Evolutionary conservation across 1,284 basidiomycete species (phyloP).

Genomic region (Ganoderma sinense): DNA sequence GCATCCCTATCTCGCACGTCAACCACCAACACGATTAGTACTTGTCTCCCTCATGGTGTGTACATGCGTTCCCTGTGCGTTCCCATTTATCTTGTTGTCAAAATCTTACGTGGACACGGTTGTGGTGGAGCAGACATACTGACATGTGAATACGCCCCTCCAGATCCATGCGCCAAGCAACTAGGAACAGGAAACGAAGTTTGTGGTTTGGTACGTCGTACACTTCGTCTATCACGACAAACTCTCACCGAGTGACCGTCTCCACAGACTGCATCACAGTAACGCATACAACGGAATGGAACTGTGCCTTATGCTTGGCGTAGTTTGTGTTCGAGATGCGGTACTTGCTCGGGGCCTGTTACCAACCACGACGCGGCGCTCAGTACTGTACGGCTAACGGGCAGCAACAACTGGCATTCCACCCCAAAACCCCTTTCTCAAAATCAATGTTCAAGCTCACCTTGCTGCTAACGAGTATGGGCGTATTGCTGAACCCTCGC

Average conservation of each 20-base stretch:
- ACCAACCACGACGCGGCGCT: neutral
- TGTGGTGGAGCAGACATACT: neutral
- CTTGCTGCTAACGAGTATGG: neutral
- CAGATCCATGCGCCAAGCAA: no score
- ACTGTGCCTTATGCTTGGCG: slow-evolving; percentile 5
- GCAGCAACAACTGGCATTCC: neutral
- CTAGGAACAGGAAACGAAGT: neutral
- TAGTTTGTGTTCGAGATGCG: slow-evolving; percentile 8
- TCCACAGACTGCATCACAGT: slow-evolving; percentile 4
- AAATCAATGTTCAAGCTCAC: neutral
- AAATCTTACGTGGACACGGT: neutral
- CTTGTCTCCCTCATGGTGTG: neutral
- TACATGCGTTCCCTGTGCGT: neutral
- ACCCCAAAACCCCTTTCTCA: neutral
- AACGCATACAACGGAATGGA: slow-evolving; percentile 1
- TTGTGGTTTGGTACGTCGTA: neutral
- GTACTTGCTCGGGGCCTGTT: slow-evolving; percentile 3
- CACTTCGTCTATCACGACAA: neutral
- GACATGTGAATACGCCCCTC: neutral
- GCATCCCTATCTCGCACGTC: neutral
- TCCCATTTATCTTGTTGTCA: neutral
- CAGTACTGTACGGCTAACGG: neutral
- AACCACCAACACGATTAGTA: neutral
- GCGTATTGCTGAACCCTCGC: neutral
- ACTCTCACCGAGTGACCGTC: neutral